phyloP scores from a whole-genome alignment of 768 basidiomycete genomes.

The Termitomyces sp. region DNA sequence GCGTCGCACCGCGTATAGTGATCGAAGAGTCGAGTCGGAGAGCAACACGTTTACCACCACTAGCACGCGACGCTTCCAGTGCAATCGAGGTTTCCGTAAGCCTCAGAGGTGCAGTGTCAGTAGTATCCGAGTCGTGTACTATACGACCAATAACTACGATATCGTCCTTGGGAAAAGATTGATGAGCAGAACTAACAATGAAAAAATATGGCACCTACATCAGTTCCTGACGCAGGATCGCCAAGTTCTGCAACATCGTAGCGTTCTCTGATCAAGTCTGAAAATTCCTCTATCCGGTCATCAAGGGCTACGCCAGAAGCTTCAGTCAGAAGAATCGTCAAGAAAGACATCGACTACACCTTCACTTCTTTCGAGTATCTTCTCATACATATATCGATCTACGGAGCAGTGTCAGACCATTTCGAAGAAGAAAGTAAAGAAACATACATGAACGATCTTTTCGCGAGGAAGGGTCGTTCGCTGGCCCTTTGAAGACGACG shows the following conservation, averaged over 20 bases:
- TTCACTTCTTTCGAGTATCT: conserved; percentile 77
- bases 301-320: conserved; percentile 57
- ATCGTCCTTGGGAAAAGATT: conserved; percentile 40
- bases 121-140: conserved; percentile 59
- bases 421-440: background rate
- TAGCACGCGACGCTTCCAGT: conserved; percentile 73
- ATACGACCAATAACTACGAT: conserved; percentile 72
- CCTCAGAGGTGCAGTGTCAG: conserved; percentile 44
- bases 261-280: conserved; percentile 61
- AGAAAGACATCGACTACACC: conserved; percentile 35
- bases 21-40: conserved; percentile 65
- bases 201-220: conserved; percentile 26
- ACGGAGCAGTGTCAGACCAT: background rate
- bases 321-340: background rate
- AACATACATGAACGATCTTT: conserved; percentile 56
- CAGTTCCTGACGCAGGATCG: conserved; percentile 53
- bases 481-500: conserved; percentile 35
- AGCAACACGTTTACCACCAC: conserved; percentile 65
- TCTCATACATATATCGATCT: conserved; percentile 97
- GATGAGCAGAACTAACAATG: background rate
- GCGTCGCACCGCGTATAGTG: conserved; percentile 57
- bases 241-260: conserved; percentile 73
- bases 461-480: conserved; percentile 26
- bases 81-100: conserved; percentile 69
- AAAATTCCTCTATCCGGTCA: conserved; percentile 82